A percentile compares a stretch with the other conserved stretches of the same genome.
phyloP scores from a whole-genome alignment of 495 filamentous ascomycete genomes.

The Daldinia bambusicola region DNA sequence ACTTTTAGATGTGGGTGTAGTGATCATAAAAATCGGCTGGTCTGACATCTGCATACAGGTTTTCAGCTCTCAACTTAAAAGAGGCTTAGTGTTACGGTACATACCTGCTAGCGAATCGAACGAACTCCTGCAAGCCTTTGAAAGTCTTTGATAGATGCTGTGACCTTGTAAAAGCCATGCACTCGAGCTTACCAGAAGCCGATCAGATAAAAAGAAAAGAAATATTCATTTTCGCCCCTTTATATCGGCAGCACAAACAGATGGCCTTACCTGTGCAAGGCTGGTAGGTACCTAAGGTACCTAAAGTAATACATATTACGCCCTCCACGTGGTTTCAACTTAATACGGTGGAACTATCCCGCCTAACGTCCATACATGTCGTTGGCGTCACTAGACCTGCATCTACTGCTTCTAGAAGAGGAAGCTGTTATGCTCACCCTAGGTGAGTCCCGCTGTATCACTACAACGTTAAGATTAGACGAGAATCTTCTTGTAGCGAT shows the following conservation, averaged over 20 bases:
- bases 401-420: neutral
- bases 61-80: neutral
- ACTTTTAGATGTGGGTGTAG: neutral
- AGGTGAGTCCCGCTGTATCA: neutral
- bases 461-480: neutral
- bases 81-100: neutral
- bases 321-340: neutral
- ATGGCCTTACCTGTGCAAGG: neutral
- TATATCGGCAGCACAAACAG: neutral
- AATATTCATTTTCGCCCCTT: neutral
- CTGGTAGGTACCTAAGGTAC: too few species aligned
- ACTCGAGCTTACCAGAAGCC: neutral
- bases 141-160: neutral
- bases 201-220: neutral
- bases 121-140: neutral
- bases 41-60: neutral
- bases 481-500: neutral
- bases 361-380: too few species aligned
- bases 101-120: neutral
- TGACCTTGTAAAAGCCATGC: neutral
- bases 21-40: neutral
- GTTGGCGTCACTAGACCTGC: neutral
- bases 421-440: neutral
- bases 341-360: too few species aligned
- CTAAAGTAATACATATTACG: too few species aligned